These are phyloP conservation scores for Cladosporium halotolerans DNA, from an alignment of 2,329 filamentous ascomycete genomes.

Conservation along the genomic window DNA sequence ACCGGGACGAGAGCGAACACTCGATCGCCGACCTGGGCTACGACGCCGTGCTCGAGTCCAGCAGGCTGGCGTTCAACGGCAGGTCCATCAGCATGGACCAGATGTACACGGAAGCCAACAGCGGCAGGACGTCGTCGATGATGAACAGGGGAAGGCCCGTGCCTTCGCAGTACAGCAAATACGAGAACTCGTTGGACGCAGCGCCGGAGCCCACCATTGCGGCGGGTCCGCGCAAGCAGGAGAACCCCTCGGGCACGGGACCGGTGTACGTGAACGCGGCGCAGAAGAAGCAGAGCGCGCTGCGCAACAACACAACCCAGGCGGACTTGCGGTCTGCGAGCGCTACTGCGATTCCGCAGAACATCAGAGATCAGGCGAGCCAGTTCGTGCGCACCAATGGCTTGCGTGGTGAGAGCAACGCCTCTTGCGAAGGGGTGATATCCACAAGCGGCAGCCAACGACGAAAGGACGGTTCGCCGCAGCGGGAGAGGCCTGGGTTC, in stretches of 20 bases:
- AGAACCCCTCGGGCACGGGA: conserved; percentile 34
- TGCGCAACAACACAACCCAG: conserved; percentile 29
- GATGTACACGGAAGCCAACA: conserved; percentile 40
- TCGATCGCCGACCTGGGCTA: conserved; percentile 50
- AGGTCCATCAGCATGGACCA: conserved; percentile 73
- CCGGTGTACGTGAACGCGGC: conserved; percentile 28
- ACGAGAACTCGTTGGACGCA: conserved; percentile 60
- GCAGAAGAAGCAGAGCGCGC: conserved; percentile 18
- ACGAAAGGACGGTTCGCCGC: conserved; percentile 20
- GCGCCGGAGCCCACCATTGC: conserved; percentile 82
- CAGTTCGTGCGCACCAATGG: conserved; percentile 45
- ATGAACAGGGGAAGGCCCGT: conserved; percentile 38
- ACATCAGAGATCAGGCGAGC: conserved; percentile 41
- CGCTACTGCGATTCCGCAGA: conserved; percentile 28
- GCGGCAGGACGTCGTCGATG: conserved; percentile 28
- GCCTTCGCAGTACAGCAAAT: conserved; percentile 38
- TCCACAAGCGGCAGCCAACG: conserved; percentile 46
- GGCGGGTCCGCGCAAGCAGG: conserved; percentile 61
- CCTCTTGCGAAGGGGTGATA: conserved; percentile 43
- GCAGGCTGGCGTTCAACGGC: conserved; percentile 44
- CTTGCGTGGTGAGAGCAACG: conserved; percentile 29
- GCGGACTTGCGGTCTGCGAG: conserved; percentile 24
- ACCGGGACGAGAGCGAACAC: conserved; percentile 7
- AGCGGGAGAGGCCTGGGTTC: conserved; percentile 68
- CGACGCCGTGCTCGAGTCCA: conserved; percentile 51